A percentile compares a stretch with the other conserved stretches of the same genome.
Evolutionary conservation across 352 stramenopile genomes (phyloP).

Genomic region (Globisporangium ultimum): DNA sequence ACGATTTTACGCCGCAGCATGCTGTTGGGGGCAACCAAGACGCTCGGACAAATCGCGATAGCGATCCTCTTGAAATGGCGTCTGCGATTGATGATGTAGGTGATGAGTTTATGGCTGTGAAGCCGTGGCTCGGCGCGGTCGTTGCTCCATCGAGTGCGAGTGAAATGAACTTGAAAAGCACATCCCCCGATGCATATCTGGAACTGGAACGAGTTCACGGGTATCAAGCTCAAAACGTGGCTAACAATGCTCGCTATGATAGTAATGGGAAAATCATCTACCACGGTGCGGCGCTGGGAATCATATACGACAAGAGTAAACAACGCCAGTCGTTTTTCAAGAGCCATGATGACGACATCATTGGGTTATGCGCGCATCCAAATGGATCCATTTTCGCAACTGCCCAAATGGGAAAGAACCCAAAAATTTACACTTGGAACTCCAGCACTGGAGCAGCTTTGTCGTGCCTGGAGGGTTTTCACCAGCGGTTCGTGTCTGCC

Average conservation of each 20-base stretch:
- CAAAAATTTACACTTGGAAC: constrained; percentile 82
- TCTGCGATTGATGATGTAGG: constrained; percentile 41
- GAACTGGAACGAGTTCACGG: constrained; percentile 72
- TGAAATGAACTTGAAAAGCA: constrained; percentile 25
- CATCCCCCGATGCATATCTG: constrained; percentile 37
- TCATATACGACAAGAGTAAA: constrained; percentile 54
- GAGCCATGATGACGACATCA: constrained; percentile 82
- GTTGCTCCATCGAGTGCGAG: constrained; percentile 57
- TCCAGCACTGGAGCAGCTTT: constrained; percentile 27
- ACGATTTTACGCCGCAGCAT: neutral
- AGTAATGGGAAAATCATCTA: constrained; percentile 61
- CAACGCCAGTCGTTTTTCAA: constrained; percentile 56
- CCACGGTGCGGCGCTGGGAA: constrained; percentile 68
- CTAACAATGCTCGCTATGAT: constrained; percentile 80
- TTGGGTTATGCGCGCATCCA: constrained; percentile 77
- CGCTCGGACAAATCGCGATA: constrained; percentile 6
- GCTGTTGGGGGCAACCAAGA: neutral
- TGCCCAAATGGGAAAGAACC: constrained; percentile 81
- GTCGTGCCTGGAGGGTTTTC: constrained; percentile 67
- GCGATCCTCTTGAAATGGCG: constrained; percentile 27
- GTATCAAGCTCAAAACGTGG: constrained; percentile 67
- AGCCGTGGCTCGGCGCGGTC: constrained; percentile 84
- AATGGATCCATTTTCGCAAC: constrained; percentile 78
- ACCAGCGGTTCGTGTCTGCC: constrained; percentile 67
- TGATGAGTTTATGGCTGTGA: constrained; percentile 90